Percentiles rank a stretch among this genome's conserved stretches.
phyloP scores from a whole-genome alignment of 768 basidiomycete species.

The Rhizopogon roseolus region DNA sequence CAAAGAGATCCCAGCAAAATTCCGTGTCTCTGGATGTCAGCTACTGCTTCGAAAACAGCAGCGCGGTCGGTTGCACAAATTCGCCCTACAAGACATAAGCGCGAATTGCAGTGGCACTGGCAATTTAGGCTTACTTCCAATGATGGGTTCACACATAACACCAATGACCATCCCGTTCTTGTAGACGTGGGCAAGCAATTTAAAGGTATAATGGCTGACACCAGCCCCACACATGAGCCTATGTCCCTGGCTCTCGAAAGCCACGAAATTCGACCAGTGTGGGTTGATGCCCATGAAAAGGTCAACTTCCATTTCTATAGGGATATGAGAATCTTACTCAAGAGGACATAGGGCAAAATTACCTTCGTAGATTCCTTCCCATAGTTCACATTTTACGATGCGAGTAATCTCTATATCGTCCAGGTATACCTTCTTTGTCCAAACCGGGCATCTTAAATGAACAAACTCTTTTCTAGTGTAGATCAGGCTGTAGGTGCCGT shows the following conservation, averaged over 20 bases:
- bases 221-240: conserved; percentile 24
- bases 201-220: conserved; percentile 24
- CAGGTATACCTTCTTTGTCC: conserved; percentile 30
- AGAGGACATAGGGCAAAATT: not conserved
- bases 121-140: conserved; percentile 19
- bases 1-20: conserved; percentile 12
- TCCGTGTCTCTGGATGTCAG: conserved; percentile 27
- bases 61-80: conserved; percentile 19
- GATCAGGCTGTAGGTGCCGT: conserved; percentile 19
- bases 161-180: conserved; percentile 25
- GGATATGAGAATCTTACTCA: not conserved
- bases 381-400: conserved; percentile 11
- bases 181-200: conserved; percentile 23
- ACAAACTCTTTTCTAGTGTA: conserved; percentile 20
- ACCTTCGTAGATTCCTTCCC: conserved; percentile 28
- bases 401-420: conserved; percentile 28
- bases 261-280: conserved; percentile 17
- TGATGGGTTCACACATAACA: conserved; percentile 23
- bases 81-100: conserved; percentile 14
- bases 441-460: conserved; percentile 16
- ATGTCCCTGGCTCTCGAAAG: conserved; percentile 23
- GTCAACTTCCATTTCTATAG: conserved; percentile 22
- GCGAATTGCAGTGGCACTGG: not conserved
- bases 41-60: conserved; percentile 24
- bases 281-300: conserved; percentile 23